These are phyloP conservation scores for Aspergillus incahuasiensis DNA, from an alignment of 495 filamentous ascomycete species.

Conservation along the genomic window DNA sequence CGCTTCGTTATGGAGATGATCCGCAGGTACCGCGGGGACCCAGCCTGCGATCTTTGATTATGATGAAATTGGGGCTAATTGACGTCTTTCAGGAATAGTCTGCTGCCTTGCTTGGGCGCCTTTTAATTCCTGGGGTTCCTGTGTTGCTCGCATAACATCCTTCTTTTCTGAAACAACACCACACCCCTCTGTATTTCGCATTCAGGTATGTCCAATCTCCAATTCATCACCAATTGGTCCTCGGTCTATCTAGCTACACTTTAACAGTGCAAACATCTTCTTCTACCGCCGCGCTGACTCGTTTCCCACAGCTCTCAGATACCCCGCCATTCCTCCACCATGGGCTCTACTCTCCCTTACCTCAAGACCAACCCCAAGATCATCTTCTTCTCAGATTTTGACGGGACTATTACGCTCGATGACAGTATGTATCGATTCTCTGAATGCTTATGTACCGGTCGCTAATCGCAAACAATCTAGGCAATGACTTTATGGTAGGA, in stretches of 20 bases:
- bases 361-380: conserved; percentile 67
- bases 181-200: too few species aligned
- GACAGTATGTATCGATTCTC: conserved; percentile 55
- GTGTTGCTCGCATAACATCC: neutral
- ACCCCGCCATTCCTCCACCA: conserved; percentile 17
- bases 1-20: neutral
- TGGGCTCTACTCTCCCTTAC: conserved; percentile 41
- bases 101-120: neutral
- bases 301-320: neutral
- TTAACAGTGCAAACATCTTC: too few species aligned
- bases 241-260: neutral
- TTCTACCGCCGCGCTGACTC: neutral
- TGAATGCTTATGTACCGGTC: neutral
- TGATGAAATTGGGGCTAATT: neutral
- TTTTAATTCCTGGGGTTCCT: neutral
- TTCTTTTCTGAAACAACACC: neutral
- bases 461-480: conserved; percentile 34
- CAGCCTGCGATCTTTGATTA: neutral
- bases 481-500: conserved; percentile 81
- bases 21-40: neutral
- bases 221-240: neutral
- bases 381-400: conserved; percentile 98
- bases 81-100: neutral
- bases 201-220: too few species aligned
- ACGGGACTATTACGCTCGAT: conserved; percentile 86